Conservation (phyloP, 306 rosid genomes). For the Prunus mongolica region DNA sequence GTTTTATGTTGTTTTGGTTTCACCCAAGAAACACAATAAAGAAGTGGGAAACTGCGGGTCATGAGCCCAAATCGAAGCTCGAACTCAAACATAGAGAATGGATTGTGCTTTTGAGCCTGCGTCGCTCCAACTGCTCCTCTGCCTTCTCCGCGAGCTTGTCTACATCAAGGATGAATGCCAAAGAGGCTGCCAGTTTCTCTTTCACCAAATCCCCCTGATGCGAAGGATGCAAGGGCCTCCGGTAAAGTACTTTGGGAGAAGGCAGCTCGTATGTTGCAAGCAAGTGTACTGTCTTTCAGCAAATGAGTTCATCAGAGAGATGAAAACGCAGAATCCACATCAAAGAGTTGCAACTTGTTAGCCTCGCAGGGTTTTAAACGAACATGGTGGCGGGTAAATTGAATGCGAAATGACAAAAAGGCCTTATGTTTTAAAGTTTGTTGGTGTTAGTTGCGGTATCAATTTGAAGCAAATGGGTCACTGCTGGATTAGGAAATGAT, state of each 20-base stretch:
- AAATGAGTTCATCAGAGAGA: too few relatives aligned
- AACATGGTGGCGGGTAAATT: not conserved
- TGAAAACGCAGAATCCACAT: slow-evolving; percentile 8
- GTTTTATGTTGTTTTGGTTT: not conserved
- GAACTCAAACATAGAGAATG: too few relatives aligned
- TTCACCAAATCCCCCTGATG: slow-evolving; percentile 36
- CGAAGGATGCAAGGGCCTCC: slow-evolving; percentile 12
- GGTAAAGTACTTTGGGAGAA: not conserved
- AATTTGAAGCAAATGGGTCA: too few relatives aligned
- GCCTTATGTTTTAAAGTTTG: not conserved
- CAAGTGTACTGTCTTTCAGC: not conserved
- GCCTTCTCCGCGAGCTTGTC: too few relatives aligned
- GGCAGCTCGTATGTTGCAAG: not conserved
- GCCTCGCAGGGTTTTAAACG: not conserved
- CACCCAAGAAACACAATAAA: not conserved
- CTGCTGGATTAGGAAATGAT: too few relatives aligned
- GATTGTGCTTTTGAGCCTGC: too few relatives aligned
- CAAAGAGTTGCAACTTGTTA: not conserved
- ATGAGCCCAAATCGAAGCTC: too few relatives aligned
- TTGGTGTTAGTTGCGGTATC: not conserved
- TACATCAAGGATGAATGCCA: not conserved
- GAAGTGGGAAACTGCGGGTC: too few relatives aligned
- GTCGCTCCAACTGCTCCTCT: too few relatives aligned
- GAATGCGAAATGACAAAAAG: not conserved
- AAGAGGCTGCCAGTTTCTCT: slow-evolving; percentile 37